These are phyloP conservation scores for Thozetella sp. DNA, from an alignment of 495 filamentous ascomycete genomes.

Conservation along the genomic window DNA sequence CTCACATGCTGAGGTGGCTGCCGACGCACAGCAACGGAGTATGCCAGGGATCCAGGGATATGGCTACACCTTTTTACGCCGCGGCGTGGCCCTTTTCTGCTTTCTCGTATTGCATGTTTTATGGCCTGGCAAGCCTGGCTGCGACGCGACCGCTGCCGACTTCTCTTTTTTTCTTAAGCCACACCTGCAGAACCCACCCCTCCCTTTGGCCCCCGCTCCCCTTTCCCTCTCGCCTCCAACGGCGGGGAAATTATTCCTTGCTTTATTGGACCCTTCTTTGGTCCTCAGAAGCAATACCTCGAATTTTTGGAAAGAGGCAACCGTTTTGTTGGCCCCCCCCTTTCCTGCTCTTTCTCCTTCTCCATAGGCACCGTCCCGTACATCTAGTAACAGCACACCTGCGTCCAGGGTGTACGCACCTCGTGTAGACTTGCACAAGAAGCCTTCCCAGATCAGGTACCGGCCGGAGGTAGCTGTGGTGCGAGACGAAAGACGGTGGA, in stretches of 20 bases:
- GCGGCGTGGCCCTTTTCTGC: too few species aligned
- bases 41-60: not conserved
- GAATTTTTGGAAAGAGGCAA: too few species aligned
- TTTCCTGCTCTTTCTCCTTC: not conserved
- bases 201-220: not conserved
- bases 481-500: too few species aligned
- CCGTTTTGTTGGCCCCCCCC: too few species aligned
- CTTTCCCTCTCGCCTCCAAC: not conserved
- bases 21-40: constrained; percentile 1
- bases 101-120: not conserved
- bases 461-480: too few species aligned
- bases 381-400: too few species aligned
- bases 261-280: not conserved
- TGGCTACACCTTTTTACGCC: not conserved
- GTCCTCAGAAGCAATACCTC: not conserved
- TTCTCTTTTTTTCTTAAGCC: too few species aligned
- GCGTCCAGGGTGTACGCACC: too few species aligned
- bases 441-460: too few species aligned
- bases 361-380: not conserved
- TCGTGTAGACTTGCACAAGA: too few species aligned
- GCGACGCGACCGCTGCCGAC: not conserved
- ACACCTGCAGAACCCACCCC: too few species aligned
- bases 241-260: not conserved
- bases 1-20: not conserved
- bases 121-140: not conserved